phyloP scores from a whole-genome alignment of 352 stramenopile species.

The Globisporangium spinosum region DNA sequence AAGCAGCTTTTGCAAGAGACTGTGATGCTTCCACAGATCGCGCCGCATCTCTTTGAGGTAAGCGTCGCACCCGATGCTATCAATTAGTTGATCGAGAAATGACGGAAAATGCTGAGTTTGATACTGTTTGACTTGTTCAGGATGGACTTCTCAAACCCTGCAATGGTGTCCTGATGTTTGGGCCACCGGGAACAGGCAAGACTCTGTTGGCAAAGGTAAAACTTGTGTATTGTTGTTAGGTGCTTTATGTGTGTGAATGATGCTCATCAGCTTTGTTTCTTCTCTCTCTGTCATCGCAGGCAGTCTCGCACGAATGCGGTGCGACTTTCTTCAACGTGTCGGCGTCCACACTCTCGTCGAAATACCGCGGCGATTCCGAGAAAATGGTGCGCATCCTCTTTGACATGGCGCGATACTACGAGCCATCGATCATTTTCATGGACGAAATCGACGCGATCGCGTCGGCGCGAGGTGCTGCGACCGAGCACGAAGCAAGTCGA shows the following conservation, averaged over 20 bases:
- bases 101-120: background rate
- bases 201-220: slow-evolving; percentile 76
- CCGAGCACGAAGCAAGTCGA: slow-evolving; percentile 82
- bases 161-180: slow-evolving; percentile 85
- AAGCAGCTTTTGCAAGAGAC: slow-evolving; percentile 83
- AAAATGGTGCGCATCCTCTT: slow-evolving; percentile 97
- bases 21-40: slow-evolving; percentile 83
- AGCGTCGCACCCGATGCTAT: background rate
- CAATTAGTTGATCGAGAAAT: background rate
- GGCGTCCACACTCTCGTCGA: slow-evolving; percentile 87
- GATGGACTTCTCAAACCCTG: slow-evolving; percentile 76
- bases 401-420: slow-evolving; percentile 96
- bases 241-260: background rate
- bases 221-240: background rate
- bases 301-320: slow-evolving; percentile 93
- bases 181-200: slow-evolving; percentile 88
- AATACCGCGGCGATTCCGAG: slow-evolving; percentile 93
- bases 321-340: slow-evolving; percentile 98
- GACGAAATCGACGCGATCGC: slow-evolving; percentile 97
- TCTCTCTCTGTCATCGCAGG: slow-evolving; percentile 25
- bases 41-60: slow-evolving; percentile 77
- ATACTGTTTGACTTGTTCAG: no score
- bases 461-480: slow-evolving; percentile 64
- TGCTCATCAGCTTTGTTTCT: background rate
- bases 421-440: slow-evolving; percentile 98